Conservation (phyloP, 257 asterid genomes). For the Ajuga chamaepitys region DNA sequence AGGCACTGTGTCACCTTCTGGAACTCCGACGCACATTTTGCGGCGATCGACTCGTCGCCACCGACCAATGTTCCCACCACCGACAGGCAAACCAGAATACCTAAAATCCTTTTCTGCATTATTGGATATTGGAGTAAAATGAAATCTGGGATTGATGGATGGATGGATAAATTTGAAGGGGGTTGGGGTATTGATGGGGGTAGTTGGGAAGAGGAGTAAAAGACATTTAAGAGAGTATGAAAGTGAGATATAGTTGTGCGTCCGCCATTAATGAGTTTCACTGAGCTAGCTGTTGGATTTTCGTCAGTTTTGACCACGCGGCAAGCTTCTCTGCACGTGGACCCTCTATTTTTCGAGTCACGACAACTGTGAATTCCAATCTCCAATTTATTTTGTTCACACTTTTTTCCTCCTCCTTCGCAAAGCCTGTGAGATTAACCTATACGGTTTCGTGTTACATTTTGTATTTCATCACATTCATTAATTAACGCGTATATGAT, state of each 20-base stretch:
- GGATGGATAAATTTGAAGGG: not conserved
- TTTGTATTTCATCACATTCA: no score
- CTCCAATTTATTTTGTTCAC: no score
- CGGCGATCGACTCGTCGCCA: constrained; percentile 1
- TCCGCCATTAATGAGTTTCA: constrained; percentile 19
- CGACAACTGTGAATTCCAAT: no score
- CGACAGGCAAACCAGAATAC: not conserved
- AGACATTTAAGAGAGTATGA: constrained; percentile 5
- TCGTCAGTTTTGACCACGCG: constrained; percentile 8
- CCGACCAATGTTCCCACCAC: not conserved
- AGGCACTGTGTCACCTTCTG: constrained; percentile 57
- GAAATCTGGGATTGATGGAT: not conserved
- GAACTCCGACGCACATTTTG: constrained; percentile 39
- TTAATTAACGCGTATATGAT: no score
- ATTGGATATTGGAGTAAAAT: not conserved
- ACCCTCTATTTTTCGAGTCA: no score
- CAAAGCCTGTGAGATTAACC: no score
- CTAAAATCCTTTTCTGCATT: constrained; percentile 2
- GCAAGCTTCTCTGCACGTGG: constrained; percentile 7
- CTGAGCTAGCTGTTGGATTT: not conserved
- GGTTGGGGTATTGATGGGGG: not conserved
- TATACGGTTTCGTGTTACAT: no score
- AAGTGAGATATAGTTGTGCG: not conserved
- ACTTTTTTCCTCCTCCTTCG: no score
- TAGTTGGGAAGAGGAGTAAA: constrained; percentile 7